phyloP scores from a whole-genome alignment of 228 moss, liverwort and hornwort species.

The Sphagnum magellanicum region DNA sequence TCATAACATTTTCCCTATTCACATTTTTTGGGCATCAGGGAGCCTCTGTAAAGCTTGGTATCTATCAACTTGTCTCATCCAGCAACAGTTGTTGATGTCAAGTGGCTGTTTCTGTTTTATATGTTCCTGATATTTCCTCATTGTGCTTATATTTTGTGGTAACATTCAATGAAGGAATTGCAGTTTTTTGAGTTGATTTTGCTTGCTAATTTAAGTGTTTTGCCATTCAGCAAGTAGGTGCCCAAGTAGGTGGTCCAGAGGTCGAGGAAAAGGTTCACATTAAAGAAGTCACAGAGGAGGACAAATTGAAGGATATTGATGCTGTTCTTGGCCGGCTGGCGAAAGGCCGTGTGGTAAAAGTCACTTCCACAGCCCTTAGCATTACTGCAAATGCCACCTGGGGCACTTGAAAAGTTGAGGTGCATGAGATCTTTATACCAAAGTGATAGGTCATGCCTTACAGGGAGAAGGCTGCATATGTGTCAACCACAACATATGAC shows the following conservation, averaged over 20 bases:
- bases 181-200: too few relatives aligned
- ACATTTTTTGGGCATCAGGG: neutral
- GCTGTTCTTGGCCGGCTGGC: constrained; percentile 73
- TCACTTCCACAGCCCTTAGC: constrained; percentile 1
- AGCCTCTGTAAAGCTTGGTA: neutral
- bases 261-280: constrained; percentile 40
- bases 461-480: neutral
- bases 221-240: too few relatives aligned
- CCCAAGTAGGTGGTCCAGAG: constrained; percentile 36
- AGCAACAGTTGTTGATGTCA: too few relatives aligned
- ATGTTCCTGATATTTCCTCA: too few relatives aligned
- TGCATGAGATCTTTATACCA: neutral
- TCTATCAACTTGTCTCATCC: too few relatives aligned
- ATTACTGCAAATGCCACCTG: neutral
- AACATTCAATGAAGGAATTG: neutral
- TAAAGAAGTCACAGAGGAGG: constrained; percentile 58
- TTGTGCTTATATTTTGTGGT: neutral
- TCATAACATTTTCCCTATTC: neutral
- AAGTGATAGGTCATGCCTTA: neutral
- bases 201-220: too few relatives aligned
- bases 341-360: constrained; percentile 70
- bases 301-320: constrained; percentile 57
- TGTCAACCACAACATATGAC: too few relatives aligned
- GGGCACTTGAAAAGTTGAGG: too few relatives aligned
- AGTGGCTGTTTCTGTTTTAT: neutral